A percentile compares a stretch with the other conserved stretches of the same genome.
Evolutionary conservation across 192 early-diverging fungal species (phyloP).

Genomic region (Linderina pennispora): DNA sequence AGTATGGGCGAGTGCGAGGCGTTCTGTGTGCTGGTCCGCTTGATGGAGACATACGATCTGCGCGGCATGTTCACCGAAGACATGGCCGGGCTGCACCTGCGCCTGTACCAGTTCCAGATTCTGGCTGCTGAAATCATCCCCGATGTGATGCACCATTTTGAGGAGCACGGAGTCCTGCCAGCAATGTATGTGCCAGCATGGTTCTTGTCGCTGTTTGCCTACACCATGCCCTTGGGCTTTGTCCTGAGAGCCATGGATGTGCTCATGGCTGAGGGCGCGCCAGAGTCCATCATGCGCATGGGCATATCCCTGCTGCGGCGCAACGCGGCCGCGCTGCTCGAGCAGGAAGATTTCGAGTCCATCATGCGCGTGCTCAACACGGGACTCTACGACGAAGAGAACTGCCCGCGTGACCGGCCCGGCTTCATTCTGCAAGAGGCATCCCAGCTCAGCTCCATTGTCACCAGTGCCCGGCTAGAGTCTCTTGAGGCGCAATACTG

Average conservation of each 20-base stretch:
- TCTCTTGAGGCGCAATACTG: conserved; percentile 49
- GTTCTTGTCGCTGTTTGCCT: conserved; percentile 97
- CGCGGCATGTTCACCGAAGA: conserved; percentile 89
- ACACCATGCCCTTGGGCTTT: conserved; percentile 84
- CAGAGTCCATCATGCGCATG: conserved; percentile 86
- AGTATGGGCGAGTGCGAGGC: conserved; percentile 93
- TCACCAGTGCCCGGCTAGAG: conserved; percentile 67
- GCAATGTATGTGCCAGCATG: conserved; percentile 95
- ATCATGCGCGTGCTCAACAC: conserved; percentile 76
- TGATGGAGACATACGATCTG: conserved; percentile 93
- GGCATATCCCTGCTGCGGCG: conserved; percentile 82
- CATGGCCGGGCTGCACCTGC: conserved; percentile 90
- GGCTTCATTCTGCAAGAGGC: conserved; percentile 72
- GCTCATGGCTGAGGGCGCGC: conserved; percentile 81
- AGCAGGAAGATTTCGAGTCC: conserved; percentile 73
- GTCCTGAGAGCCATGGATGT: conserved; percentile 92
- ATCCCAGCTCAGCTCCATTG: conserved; percentile 55
- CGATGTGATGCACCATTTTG: conserved; percentile 69
- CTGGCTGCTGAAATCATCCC: conserved; percentile 75
- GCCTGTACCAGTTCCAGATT: conserved; percentile 79
- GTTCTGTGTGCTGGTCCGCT: conserved; percentile 88
- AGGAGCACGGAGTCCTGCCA: conserved; percentile 60
- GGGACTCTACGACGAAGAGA: conserved; percentile 73
- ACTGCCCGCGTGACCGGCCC: conserved; percentile 43
- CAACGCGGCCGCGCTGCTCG: conserved; percentile 64